Evolutionary conservation across 1,284 basidiomycete genomes (phyloP).

Genomic region (Puccinia horiana): DNA sequence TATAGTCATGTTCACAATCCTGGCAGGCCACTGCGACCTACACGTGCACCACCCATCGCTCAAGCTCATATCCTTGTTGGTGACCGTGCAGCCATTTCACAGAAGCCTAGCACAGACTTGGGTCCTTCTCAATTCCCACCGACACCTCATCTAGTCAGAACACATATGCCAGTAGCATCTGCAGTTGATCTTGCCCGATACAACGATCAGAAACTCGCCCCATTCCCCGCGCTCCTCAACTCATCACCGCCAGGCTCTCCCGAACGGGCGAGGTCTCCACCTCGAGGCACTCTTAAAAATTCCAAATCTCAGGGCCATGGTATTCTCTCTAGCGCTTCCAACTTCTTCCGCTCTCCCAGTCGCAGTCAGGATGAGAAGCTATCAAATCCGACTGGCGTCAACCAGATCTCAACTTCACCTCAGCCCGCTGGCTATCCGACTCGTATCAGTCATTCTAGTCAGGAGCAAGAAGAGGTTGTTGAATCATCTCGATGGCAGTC

Average conservation of each 20-base stretch:
- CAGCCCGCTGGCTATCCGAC: neutral
- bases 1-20: neutral
- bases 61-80: constrained; percentile 17
- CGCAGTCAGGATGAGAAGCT: constrained; percentile 12
- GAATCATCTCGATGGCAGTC: constrained; percentile 29
- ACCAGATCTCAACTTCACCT: neutral
- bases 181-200: constrained; percentile 68
- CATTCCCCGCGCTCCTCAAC: constrained; percentile 68
- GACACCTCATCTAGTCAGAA: constrained; percentile 65
- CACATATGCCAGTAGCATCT: constrained; percentile 66
- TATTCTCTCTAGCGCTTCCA: constrained; percentile 41
- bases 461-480: constrained; percentile 31
- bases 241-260: constrained; percentile 19
- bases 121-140: constrained; percentile 63
- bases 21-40: constrained; percentile 20
- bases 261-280: constrained; percentile 19
- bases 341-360: constrained; percentile 37
- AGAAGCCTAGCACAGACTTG: constrained; percentile 54
- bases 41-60: constrained; percentile 11
- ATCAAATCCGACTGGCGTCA: neutral
- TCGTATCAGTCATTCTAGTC: neutral
- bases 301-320: constrained; percentile 17
- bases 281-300: neutral
- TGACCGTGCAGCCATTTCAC: neutral
- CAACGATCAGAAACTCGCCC: constrained; percentile 76